These are phyloP conservation scores for Porphyrellus cyaneotinctus DNA, from an alignment of 768 basidiomycete genomes.

Conservation along the genomic window DNA sequence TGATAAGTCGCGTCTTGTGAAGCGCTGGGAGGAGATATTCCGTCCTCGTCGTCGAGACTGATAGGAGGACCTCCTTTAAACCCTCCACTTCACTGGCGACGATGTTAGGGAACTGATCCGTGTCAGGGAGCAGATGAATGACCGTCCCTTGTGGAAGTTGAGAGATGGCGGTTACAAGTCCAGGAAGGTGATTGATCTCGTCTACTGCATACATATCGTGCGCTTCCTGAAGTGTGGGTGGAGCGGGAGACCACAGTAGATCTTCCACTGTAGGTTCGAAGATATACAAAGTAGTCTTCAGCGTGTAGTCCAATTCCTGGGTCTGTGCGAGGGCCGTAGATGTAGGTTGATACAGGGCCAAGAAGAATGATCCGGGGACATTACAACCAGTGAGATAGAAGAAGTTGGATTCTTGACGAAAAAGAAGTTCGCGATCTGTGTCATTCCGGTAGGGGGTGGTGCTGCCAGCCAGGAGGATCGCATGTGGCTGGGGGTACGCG, in stretches of 20 bases:
- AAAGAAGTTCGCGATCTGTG: conserved; percentile 77
- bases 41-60: conserved; percentile 2
- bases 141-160: conserved; percentile 49
- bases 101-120: conserved; percentile 20
- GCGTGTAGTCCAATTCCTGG: conserved; percentile 35
- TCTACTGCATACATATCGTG: conserved; percentile 56
- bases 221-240: conserved; percentile 61
- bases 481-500: conserved; percentile 50
- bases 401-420: conserved; percentile 82
- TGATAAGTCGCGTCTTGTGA: conserved; percentile 77
- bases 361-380: conserved; percentile 64
- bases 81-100: conserved; percentile 3
- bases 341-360: conserved; percentile 52
- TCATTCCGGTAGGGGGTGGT: conserved; percentile 66
- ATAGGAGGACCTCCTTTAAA: conserved; percentile 4
- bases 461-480: conserved; percentile 65
- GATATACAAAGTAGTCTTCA: conserved; percentile 67
- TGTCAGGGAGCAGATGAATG: conserved; percentile 60
- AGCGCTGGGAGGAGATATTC: conserved; percentile 70
- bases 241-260: conserved; percentile 87
- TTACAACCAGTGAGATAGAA: conserved; percentile 80
- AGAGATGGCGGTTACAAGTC: conserved; percentile 44
- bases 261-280: conserved; percentile 69
- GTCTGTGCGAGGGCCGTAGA: conserved; percentile 10
- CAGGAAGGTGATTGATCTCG: conserved; percentile 45